Evolutionary conservation across 2,329 filamentous ascomycete species (phyloP).

Genomic region (Phialemoniopsis sp.): DNA sequence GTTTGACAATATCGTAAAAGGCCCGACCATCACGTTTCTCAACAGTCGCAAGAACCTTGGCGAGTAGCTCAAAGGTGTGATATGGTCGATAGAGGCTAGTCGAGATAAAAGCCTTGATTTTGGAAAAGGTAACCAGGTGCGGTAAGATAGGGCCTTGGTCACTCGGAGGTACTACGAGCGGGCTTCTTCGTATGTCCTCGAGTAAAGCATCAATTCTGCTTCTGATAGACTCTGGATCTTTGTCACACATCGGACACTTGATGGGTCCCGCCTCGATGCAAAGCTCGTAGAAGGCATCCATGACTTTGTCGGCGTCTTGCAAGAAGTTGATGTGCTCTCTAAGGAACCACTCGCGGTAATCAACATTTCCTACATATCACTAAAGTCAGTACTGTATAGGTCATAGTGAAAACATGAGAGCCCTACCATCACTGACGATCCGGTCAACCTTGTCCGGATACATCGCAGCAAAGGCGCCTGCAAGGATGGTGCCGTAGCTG

Average conservation of each 20-base stretch:
- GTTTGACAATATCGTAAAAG: constrained; percentile 29
- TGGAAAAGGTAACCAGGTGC: constrained; percentile 44
- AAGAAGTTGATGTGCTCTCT: constrained; percentile 41
- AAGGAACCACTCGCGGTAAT: constrained; percentile 50
- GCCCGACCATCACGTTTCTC: constrained; percentile 38
- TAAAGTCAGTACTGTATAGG: background rate
- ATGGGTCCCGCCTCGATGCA: constrained; percentile 48
- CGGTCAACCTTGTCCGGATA: constrained; percentile 46
- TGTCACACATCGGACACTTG: constrained; percentile 38
- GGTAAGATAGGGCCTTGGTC: constrained; percentile 33
- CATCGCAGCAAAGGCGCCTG: constrained; percentile 46
- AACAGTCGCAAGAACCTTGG: constrained; percentile 35
- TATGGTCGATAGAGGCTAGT: constrained; percentile 40
- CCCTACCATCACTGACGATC: constrained; percentile 45
- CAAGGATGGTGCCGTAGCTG: constrained; percentile 50
- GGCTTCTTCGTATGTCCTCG: constrained; percentile 29
- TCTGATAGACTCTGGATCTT: constrained; percentile 30
- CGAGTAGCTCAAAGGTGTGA: constrained; percentile 32
- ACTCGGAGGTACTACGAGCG: constrained; percentile 29
- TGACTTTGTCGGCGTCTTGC: constrained; percentile 49
- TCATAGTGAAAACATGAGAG: background rate
- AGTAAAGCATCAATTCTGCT: constrained; percentile 34
- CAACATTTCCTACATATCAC: constrained; percentile 32
- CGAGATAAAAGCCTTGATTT: constrained; percentile 37
- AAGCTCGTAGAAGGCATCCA: constrained; percentile 46